Evolutionary conservation across 1,139 yeast species (phyloP), one percentile per base, ranked within the genome.

Genomic region (Kodamaea ohmeri): DNA sequence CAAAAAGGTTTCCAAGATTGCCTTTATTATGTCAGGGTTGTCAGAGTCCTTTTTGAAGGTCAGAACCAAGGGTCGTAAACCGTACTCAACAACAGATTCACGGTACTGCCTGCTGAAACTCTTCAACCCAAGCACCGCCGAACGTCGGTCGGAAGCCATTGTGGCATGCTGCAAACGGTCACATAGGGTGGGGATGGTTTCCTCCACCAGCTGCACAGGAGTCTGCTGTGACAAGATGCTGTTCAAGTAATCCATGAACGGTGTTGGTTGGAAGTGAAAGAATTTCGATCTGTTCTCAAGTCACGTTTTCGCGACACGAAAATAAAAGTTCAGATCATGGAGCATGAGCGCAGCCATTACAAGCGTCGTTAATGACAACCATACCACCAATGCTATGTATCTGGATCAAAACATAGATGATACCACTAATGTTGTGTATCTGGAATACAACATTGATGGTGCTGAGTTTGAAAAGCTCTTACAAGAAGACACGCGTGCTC

Each of bases 31-130:
- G 34, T 79, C 86, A 2, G 75, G 69, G 53, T 88, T 95, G 16
- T 76, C 78, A 4, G 63, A 50, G 55, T 89, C 97, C 35, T 75
- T 76, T 38, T 73, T 73, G 39, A 94, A 64, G 0, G 92, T 80
- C 20, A 71, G 59, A 11, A 92, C 71, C 43, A 94, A 66, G 1
- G 92, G 89, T 44, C 90, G 72, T 31, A 92, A 67, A 1, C 96
- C 97, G 45, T 84, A 80, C 31, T 95, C 95, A 34, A 92, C 89
- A 3, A 94, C 97, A 3, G 82, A 66, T 58, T 94, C 98, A 49
- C 98, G 69, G 58, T 84, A 88, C 53, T 88, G 90, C 42, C 97
- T 70, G 45, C 95, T 80, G 57, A 90, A 90, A 34, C 95, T 88
- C 56, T 92, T 90, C 47, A 94, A 67, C 0, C 96, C 94, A 34